Evolutionary conservation across 352 stramenopile species (phyloP), one percentile per base, ranked within the genome.

Genomic region (Pythium oligandrum): DNA sequence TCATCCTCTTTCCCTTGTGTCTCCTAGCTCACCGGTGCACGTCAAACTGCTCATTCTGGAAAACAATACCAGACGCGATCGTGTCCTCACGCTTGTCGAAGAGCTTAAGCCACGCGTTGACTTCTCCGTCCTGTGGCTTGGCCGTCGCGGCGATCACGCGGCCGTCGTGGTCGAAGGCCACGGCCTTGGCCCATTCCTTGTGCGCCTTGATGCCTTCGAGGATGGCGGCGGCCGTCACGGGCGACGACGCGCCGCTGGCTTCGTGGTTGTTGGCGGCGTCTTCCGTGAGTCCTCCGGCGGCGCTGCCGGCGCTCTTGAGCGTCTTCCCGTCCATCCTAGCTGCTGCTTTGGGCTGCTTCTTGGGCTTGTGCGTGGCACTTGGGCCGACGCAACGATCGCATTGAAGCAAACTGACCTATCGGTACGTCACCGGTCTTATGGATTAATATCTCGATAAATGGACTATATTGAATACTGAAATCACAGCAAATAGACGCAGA

Each of bases 21-120:
- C 2, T 3, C 10, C 36, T 38, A 17, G 42, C 69, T 35, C 53
- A 90, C 79, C 79, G 75, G 52, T 92, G 82, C 40, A 93, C 79
- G 56, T 93, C 82, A 54, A 86, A 93, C 60, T 93, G 82, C 64
- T 93, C 82, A 31, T 74, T 81, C 4, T 85, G 62, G 35, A 88
- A 51, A 6, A 93, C 55, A 58, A 90, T 88, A 0, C 82, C 82
- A 0, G 74, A 72, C 12, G 68, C 78, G 54, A 93, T 89, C 34
- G 82, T 88, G 37, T 78, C 66, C 32, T 93, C 82, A 7, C 82
- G 82, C 71, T 88, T 88, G 64, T 83, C 70, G 36, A 86, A 88
- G n/a, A 93, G 73, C 52, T 48, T 45, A 30, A 57, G 47, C 59
- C 59, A 66, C 42, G 59, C 59, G 43, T 66, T 53, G 12, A 66